Conservation (phyloP, 257 asterid species). For the Leptodermis oblonga region DNA sequence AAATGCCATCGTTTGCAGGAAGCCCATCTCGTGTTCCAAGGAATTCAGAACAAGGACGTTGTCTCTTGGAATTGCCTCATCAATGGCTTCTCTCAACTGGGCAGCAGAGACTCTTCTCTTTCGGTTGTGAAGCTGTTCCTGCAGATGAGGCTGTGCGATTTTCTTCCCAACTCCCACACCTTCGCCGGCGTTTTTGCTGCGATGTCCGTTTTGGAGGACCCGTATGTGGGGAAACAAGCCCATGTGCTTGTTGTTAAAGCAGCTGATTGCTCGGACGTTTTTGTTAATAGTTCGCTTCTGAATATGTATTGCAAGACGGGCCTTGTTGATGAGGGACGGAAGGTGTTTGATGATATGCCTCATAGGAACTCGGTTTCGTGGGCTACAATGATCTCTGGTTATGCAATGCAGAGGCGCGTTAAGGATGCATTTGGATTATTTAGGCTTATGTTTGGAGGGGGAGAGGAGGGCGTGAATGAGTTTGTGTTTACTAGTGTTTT, state of each 20-base stretch:
- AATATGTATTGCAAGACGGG: slow-evolving; percentile 60
- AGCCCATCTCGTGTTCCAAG: slow-evolving; percentile 49
- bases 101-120: slow-evolving; percentile 32
- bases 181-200: slow-evolving; percentile 66
- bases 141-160: slow-evolving; percentile 36
- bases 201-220: slow-evolving; percentile 36
- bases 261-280: slow-evolving; percentile 42
- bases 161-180: slow-evolving; percentile 62
- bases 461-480: slow-evolving; percentile 49
- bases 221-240: slow-evolving; percentile 39
- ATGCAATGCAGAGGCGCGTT: slow-evolving; percentile 46
- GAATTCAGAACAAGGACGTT: slow-evolving; percentile 41
- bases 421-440: slow-evolving; percentile 54
- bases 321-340: slow-evolving; percentile 40
- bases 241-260: slow-evolving; percentile 51
- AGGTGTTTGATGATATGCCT: slow-evolving; percentile 74
- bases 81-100: slow-evolving; percentile 58
- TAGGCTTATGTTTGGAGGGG: slow-evolving; percentile 31
- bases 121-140: slow-evolving; percentile 49
- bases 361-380: slow-evolving; percentile 68
- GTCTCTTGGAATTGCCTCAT: slow-evolving; percentile 77
- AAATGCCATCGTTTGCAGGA: slow-evolving; percentile 55
- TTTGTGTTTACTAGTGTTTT: slow-evolving; percentile 70
- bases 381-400: slow-evolving; percentile 85
- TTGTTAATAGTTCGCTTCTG: slow-evolving; percentile 59